Conservation (phyloP, 2,329 filamentous ascomycete species). For the Botrytis elliptica region DNA sequence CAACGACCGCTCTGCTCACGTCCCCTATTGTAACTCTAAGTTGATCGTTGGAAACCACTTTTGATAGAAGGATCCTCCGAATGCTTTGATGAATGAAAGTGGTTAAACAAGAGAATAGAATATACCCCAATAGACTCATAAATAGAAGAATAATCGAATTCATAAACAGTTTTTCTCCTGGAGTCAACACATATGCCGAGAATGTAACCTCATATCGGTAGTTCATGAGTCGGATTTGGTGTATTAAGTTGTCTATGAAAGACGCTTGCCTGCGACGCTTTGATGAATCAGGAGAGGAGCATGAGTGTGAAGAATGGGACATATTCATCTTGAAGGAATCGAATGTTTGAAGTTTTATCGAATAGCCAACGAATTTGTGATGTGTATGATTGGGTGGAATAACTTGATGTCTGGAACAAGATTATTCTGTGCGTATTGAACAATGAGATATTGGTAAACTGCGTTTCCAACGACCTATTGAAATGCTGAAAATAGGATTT, state of each 20-base stretch:
- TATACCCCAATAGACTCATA: slow-evolving; percentile 20
- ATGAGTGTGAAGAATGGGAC: not conserved
- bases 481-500: not conserved
- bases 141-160: slow-evolving; percentile 42
- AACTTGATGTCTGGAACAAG: not conserved
- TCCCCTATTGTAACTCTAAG: not conserved
- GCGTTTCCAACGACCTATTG: not conserved
- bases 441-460: not conserved
- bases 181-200: slow-evolving; percentile 45
- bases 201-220: slow-evolving; percentile 49
- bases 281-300: not conserved
- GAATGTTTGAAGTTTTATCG: too few relatives aligned
- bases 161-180: slow-evolving; percentile 44
- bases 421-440: not conserved
- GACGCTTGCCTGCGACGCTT: slow-evolving; percentile 3
- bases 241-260: not conserved
- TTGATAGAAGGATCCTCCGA: slow-evolving; percentile 20
- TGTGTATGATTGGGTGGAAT: not conserved
- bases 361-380: too few relatives aligned
- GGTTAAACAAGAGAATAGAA: slow-evolving; percentile 19
- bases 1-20: not conserved
- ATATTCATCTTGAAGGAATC: not conserved
- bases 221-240: slow-evolving; percentile 23
- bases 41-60: slow-evolving; percentile 11
- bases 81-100: slow-evolving; percentile 12